phyloP scores from a whole-genome alignment of 192 early-diverging fungal species.

The Gorgonomyces haynaldii region DNA sequence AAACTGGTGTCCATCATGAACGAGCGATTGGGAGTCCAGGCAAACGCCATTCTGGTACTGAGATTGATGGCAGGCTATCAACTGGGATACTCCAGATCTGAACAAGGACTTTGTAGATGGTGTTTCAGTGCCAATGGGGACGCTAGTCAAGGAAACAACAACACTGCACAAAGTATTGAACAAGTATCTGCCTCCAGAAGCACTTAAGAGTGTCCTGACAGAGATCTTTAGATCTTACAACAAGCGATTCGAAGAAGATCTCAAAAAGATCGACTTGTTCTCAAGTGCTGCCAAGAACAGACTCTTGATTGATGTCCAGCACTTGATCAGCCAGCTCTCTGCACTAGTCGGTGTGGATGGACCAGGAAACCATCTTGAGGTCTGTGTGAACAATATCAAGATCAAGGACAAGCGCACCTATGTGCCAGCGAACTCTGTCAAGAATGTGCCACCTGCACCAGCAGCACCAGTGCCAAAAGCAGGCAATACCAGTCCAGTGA shows the following conservation, averaged over 20 bases:
- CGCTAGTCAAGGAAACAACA: conserved; percentile 77
- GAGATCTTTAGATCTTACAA: conserved; percentile 72
- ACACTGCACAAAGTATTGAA: conserved; percentile 87
- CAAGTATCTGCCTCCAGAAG: conserved; percentile 64
- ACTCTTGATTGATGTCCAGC: conserved; percentile 67
- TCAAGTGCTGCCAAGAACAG: conserved; percentile 55
- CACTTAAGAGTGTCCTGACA: conserved; percentile 63
- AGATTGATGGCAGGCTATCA: conserved; percentile 20
- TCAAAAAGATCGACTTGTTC: conserved; percentile 40
- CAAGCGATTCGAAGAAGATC: conserved; percentile 58
- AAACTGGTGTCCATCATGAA: conserved; percentile 95
- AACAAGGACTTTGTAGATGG: conserved; percentile 24
- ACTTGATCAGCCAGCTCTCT: conserved; percentile 52
- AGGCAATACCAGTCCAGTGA: not conserved
- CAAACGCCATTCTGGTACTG: conserved; percentile 56
- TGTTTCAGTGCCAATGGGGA: conserved; percentile 52
- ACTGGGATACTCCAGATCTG: conserved; percentile 43
- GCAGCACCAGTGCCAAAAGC: not conserved
- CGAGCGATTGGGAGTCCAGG: conserved; percentile 69
- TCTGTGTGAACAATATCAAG: conserved; percentile 70
- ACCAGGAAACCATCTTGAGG: conserved; percentile 60
- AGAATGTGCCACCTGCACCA: no score
- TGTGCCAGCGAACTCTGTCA: not conserved
- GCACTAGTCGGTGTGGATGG: conserved; percentile 59
- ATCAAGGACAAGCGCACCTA: conserved; percentile 40